These are phyloP conservation scores for Lipomyces sp. DNA, from an alignment of 805 yeast genomes.

Conservation along the genomic window DNA sequence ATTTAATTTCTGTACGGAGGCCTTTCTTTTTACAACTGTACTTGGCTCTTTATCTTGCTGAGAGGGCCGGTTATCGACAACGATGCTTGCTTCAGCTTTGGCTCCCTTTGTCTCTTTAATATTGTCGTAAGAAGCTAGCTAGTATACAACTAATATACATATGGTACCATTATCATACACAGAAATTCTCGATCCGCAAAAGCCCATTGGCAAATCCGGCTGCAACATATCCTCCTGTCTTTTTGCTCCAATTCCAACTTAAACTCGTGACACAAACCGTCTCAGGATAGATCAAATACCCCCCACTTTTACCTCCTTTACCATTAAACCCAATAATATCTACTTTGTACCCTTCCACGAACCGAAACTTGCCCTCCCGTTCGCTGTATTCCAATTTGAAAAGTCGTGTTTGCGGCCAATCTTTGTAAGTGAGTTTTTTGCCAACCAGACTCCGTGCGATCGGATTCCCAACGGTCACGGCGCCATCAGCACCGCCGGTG, in stretches of 20 bases:
- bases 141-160: neutral
- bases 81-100: neutral
- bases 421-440: conserved; percentile 6
- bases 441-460: conserved; percentile 18
- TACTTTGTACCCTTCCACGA: conserved; percentile 27
- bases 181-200: conserved; percentile 30
- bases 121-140: neutral
- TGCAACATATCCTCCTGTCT: conserved; percentile 31
- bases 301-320: neutral
- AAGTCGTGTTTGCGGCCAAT: conserved; percentile 26
- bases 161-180: neutral
- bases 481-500: conserved; percentile 35
- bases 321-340: conserved; percentile 6
- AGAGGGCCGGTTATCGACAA: neutral
- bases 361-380: conserved; percentile 17
- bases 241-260: conserved; percentile 18
- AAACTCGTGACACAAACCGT: conserved; percentile 19
- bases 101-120: neutral
- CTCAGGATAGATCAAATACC: conserved; percentile 14
- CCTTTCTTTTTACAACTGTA: no score
- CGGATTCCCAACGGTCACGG: conserved; percentile 25
- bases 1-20: no score
- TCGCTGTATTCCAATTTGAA: conserved; percentile 12
- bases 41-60: no score
- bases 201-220: conserved; percentile 33